These are phyloP conservation scores for Firmiana major DNA, from an alignment of 345 rosid species.

Conservation along the genomic window DNA sequence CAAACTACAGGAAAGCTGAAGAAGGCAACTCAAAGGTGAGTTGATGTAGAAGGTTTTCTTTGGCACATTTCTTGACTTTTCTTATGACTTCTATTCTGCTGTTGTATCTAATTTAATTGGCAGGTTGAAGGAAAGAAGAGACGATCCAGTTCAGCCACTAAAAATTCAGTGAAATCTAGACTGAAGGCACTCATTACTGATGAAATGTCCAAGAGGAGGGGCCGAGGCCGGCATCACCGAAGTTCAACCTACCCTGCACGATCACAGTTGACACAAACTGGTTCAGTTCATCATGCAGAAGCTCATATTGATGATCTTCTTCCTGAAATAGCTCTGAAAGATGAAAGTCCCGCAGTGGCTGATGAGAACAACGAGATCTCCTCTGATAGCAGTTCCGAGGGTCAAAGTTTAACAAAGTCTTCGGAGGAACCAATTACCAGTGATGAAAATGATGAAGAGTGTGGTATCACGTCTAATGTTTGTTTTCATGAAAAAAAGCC, in stretches of 20 bases:
- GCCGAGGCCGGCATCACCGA: conserved; percentile 44
- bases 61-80: not conserved
- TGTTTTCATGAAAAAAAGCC: conserved; percentile 3
- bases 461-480: not conserved
- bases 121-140: conserved; percentile 40
- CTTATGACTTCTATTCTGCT: too few species aligned
- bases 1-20: not conserved
- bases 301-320: conserved; percentile 20
- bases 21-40: conserved; percentile 24
- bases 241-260: conserved; percentile 46
- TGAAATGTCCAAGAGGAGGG: conserved; percentile 54
- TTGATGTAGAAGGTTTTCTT: not conserved
- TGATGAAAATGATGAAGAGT: conserved; percentile 25
- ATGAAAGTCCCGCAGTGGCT: conserved; percentile 17
- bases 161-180: conserved; percentile 52
- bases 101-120: conserved; percentile 19
- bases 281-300: conserved; percentile 24
- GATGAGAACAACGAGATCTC: conserved; percentile 17
- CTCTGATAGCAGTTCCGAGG: conserved; percentile 23
- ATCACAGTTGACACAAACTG: conserved; percentile 20
- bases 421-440: conserved; percentile 27
- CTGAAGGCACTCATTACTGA: conserved; percentile 54
- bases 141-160: conserved; percentile 28
- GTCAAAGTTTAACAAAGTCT: conserved; percentile 27
- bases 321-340: conserved; percentile 10